These are phyloP conservation scores for Phoma sp. DNA, from an alignment of 2,329 filamentous ascomycete genomes.

Conservation along the genomic window DNA sequence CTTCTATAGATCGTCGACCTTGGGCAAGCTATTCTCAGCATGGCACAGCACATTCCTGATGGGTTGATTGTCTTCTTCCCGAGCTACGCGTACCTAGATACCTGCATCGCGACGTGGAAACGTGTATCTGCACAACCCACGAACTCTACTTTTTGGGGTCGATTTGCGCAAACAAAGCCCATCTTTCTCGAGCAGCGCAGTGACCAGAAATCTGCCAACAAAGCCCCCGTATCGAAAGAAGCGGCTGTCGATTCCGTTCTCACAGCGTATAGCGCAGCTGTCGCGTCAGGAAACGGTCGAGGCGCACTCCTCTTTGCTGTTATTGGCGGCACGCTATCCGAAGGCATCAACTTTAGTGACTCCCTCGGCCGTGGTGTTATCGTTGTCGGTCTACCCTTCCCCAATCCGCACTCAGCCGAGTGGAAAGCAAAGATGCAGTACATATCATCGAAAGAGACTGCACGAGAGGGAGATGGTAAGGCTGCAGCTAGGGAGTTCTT, in stretches of 20 bases:
- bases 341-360: constrained; percentile 98
- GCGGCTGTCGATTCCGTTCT: constrained; percentile 71
- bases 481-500: constrained; percentile 76
- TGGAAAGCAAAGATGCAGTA: constrained; percentile 94
- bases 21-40: constrained; percentile 72
- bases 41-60: constrained; percentile 79
- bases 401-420: constrained; percentile 85
- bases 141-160: constrained; percentile 57
- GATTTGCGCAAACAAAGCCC: constrained; percentile 64
- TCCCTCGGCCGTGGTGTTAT: constrained; percentile 85
- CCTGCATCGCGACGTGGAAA: constrained; percentile 61
- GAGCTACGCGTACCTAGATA: constrained; percentile 87
- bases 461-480: constrained; percentile 47
- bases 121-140: constrained; percentile 14
- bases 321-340: constrained; percentile 91
- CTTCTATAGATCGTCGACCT: constrained; percentile 67
- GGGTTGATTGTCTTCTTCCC: constrained; percentile 96
- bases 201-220: constrained; percentile 57
- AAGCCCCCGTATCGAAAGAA: constrained; percentile 59
- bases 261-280: constrained; percentile 72
- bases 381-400: constrained; percentile 91
- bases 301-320: constrained; percentile 88
- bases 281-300: constrained; percentile 57
- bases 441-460: constrained; percentile 68
- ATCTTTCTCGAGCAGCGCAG: constrained; percentile 49